Evolutionary conservation across 257 asterid genomes (phyloP).

Genomic region (Gentiana dahurica): DNA sequence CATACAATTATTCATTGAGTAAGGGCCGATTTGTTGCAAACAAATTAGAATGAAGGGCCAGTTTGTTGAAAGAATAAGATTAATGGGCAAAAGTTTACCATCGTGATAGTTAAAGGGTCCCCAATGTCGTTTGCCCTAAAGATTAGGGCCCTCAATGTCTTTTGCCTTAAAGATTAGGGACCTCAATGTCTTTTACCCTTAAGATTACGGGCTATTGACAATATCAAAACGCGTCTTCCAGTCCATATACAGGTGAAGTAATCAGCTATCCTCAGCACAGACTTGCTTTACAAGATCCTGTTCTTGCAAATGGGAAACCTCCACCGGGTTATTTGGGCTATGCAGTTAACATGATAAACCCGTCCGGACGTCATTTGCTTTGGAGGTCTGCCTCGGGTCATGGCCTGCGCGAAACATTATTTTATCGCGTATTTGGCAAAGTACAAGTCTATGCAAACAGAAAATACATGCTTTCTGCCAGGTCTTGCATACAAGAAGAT

Average conservation of each 20-base stretch:
- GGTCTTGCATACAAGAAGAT: conserved; percentile 29
- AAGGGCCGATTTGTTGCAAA: no score
- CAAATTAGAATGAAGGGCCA: no score
- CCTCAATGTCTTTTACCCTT: not conserved
- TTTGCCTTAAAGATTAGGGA: not conserved
- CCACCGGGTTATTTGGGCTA: conserved; percentile 48
- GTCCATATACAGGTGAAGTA: conserved; percentile 21
- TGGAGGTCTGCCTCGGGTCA: conserved; percentile 32
- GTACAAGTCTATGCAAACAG: conserved; percentile 54
- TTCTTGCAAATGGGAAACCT: conserved; percentile 25
- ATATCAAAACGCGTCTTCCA: conserved; percentile 10
- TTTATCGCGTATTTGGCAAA: conserved; percentile 46
- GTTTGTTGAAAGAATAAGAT: no score
- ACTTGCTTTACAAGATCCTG: conserved; percentile 32
- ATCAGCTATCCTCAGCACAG: conserved; percentile 17
- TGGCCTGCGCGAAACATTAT: conserved; percentile 46
- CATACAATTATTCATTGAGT: no score
- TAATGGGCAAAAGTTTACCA: no score
- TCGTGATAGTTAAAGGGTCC: no score
- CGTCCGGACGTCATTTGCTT: conserved; percentile 12
- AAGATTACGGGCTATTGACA: no score
- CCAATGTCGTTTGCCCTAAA: no score
- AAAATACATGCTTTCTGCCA: conserved; percentile 35
- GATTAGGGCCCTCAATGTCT: not conserved
- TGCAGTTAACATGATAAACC: conserved; percentile 43